These are phyloP conservation scores for Plasmodium knowlesi DNA, from an alignment of 169 alveolate genomes.

Conservation along the genomic window DNA sequence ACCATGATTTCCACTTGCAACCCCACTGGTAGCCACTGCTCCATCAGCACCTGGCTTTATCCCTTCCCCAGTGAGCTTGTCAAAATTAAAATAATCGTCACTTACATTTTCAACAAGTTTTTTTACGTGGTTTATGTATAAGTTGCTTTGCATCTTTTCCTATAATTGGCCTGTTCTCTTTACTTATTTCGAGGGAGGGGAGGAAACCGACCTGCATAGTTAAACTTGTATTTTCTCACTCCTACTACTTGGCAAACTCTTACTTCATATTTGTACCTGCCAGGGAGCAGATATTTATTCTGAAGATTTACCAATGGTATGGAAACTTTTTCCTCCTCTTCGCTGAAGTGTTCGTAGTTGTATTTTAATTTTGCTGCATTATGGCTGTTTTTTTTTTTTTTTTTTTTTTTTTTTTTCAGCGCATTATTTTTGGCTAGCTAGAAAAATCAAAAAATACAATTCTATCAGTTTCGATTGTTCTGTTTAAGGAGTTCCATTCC, in stretches of 20 bases:
- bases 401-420: slow-evolving; percentile 4
- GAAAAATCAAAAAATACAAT: not conserved
- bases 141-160: slow-evolving; percentile 22
- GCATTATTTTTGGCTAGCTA: not conserved
- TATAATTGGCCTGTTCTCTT: not conserved
- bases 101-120: slow-evolving; percentile 15
- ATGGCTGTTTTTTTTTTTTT: not conserved
- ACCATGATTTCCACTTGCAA: not conserved
- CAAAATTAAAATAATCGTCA: not conserved
- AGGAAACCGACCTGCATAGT: not conserved
- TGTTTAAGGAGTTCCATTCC: not conserved
- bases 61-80: not conserved
- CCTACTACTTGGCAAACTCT: not conserved
- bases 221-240: not conserved
- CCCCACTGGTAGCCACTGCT: not conserved
- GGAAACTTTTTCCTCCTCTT: not conserved
- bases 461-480: not conserved
- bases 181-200: not conserved
- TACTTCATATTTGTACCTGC: not conserved
- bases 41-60: not conserved
- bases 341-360: not conserved
- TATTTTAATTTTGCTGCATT: not conserved
- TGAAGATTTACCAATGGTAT: not conserved
- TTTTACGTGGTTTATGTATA: slow-evolving; percentile 19
- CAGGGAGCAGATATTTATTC: not conserved